Evolutionary conservation across 257 asterid genomes (phyloP).

Genomic region (Leptodermis oblonga): DNA sequence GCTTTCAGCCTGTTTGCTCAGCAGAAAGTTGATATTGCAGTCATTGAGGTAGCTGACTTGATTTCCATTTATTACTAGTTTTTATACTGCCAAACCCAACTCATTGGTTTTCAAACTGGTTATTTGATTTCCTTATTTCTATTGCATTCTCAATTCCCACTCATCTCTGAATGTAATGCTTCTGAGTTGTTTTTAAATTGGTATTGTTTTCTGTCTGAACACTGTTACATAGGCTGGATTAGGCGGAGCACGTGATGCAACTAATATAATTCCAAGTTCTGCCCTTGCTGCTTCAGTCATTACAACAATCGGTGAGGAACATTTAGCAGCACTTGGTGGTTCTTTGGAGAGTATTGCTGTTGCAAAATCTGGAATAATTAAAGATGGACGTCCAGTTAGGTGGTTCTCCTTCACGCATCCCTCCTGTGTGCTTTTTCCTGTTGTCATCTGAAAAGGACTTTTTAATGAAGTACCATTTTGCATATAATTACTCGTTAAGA

Average conservation of each 20-base stretch:
- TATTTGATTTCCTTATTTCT: background rate
- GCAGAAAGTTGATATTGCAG: constrained; percentile 80
- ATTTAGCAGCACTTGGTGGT: constrained; percentile 93
- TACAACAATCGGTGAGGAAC: constrained; percentile 90
- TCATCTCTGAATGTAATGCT: background rate
- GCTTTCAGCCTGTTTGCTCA: constrained; percentile 85
- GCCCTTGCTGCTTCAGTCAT: constrained; percentile 70
- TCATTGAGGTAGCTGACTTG: constrained; percentile 60
- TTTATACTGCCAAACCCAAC: background rate
- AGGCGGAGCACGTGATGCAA: constrained; percentile 98
- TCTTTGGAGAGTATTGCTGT: constrained; percentile 85
- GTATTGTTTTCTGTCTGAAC: background rate
- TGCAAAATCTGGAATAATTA: constrained; percentile 93
- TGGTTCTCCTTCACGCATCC: constrained; percentile 51
- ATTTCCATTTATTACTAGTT: constrained; percentile 9
- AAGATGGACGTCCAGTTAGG: constrained; percentile 91
- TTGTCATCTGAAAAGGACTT: background rate
- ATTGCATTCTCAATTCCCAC: background rate
- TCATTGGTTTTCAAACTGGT: constrained; percentile 2
- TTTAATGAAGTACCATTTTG: background rate
- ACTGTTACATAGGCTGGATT: constrained; percentile 54
- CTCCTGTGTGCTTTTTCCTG: constrained; percentile 12
- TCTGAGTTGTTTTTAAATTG: background rate
- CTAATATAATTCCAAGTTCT: constrained; percentile 67
- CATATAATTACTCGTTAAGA: background rate